A percentile compares a stretch with the other conserved stretches of the same genome.
phyloP scores from a whole-genome alignment of 805 yeast species.

The Cyberlindnera mycetangii region DNA sequence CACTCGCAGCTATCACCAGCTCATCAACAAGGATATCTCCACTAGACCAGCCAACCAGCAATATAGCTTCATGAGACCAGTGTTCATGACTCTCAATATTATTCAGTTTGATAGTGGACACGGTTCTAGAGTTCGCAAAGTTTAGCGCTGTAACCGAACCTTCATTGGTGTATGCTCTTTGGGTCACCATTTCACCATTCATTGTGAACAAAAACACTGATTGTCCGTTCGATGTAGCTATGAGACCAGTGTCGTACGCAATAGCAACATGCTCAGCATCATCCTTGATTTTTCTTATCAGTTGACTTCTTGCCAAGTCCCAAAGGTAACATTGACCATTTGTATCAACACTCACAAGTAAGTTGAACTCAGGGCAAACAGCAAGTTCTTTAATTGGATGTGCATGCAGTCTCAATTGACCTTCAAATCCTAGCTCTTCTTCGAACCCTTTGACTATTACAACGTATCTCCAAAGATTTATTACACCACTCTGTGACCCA shows the following conservation, averaged over 20 bases:
- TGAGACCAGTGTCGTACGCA: constrained; percentile 53
- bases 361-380: constrained; percentile 50
- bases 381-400: constrained; percentile 43
- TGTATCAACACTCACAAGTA: constrained; percentile 51
- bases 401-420: constrained; percentile 57
- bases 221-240: constrained; percentile 35
- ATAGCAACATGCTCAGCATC: constrained; percentile 37
- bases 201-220: constrained; percentile 42
- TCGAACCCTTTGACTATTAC: constrained; percentile 18
- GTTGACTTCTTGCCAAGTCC: constrained; percentile 55
- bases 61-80: constrained; percentile 36
- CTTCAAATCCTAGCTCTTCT: constrained; percentile 37
- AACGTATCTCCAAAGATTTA: constrained; percentile 50
- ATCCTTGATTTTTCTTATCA: constrained; percentile 38
- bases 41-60: constrained; percentile 36
- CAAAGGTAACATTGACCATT: constrained; percentile 58
- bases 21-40: constrained; percentile 32
- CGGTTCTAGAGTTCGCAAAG: constrained; percentile 30
- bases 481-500: constrained; percentile 53
- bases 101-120: constrained; percentile 24
- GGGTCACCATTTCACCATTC: constrained; percentile 47
- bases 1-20: constrained; percentile 22
- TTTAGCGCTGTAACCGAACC: constrained; percentile 25
- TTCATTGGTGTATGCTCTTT: constrained; percentile 16
- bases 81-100: constrained; percentile 34